These are phyloP conservation scores for Bombardia bombarda DNA, from an alignment of 495 filamentous ascomycete genomes.

Conservation along the genomic window DNA sequence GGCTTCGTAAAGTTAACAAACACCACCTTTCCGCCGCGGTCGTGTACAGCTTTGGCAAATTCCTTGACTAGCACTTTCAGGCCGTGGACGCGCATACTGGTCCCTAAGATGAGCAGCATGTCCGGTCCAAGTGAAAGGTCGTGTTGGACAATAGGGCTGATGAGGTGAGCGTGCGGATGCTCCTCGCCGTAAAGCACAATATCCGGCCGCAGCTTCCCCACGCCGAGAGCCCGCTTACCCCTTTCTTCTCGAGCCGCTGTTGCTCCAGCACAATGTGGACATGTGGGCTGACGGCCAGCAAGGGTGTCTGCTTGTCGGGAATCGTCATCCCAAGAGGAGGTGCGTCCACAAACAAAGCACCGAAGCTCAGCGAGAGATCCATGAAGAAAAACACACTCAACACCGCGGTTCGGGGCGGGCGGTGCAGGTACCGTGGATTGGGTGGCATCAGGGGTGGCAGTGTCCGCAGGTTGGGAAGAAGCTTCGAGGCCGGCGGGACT, in stretches of 20 bases:
- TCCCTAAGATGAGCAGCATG: conserved; percentile 58
- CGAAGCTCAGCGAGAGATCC: conserved; percentile 52
- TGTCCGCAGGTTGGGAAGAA: background rate
- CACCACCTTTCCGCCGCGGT: conserved; percentile 53
- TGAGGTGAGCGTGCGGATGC: conserved; percentile 55
- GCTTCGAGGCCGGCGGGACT: background rate
- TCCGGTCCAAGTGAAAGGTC: conserved; percentile 55
- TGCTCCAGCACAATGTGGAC: conserved; percentile 48
- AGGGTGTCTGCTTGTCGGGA: conserved; percentile 39
- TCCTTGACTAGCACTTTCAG: conserved; percentile 59
- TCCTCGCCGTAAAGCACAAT: conserved; percentile 67
- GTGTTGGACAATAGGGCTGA: conserved; percentile 53
- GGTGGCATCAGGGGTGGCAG: background rate
- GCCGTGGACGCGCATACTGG: conserved; percentile 60
- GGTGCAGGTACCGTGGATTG: conserved; percentile 2
- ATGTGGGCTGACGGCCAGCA: conserved; percentile 53
- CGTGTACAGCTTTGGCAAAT: conserved; percentile 63
- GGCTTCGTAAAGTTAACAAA: conserved; percentile 65
- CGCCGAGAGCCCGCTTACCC: conserved; percentile 54
- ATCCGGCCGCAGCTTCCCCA: conserved; percentile 58
- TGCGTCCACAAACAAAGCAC: conserved; percentile 53
- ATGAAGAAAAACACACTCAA: conserved; percentile 60
- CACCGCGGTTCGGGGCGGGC: conserved; percentile 31
- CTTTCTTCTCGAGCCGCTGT: conserved; percentile 48
- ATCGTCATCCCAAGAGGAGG: conserved; percentile 52